Evolutionary conservation across 768 basidiomycete species (phyloP).

Genomic region (Lactarius akahatsu): DNA sequence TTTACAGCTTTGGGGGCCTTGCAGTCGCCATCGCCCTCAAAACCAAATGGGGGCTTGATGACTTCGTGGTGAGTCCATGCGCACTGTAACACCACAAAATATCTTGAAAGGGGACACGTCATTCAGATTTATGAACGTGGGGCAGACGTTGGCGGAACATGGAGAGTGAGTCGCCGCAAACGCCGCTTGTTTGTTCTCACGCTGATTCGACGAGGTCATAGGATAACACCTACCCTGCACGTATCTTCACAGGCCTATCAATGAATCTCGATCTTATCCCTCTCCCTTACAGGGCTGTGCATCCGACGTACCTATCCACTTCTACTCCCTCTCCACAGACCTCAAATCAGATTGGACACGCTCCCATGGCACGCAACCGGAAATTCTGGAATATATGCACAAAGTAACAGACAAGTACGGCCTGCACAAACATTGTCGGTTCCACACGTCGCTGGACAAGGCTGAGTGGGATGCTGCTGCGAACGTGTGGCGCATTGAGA

Average conservation of each 20-base stretch:
- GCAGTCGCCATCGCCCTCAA: conserved; percentile 35
- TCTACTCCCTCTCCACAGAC: conserved; percentile 34
- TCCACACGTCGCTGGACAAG: conserved; percentile 32
- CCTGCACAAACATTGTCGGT: conserved; percentile 30
- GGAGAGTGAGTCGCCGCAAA: conserved; percentile 28
- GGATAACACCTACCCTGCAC: conserved; percentile 32
- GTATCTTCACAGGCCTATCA: background rate
- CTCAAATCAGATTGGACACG: conserved; percentile 33
- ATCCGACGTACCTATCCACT: conserved; percentile 31
- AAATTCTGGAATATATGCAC: conserved; percentile 35
- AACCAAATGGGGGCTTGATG: conserved; percentile 32
- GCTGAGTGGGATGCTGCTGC: conserved; percentile 33
- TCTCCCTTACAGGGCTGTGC: conserved; percentile 30
- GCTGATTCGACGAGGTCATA: background rate
- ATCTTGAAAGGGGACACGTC: background rate
- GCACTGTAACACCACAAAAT: background rate
- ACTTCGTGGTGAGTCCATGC: conserved; percentile 35
- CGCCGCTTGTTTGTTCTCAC: background rate
- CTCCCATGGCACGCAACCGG: conserved; percentile 31
- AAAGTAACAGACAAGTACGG: conserved; percentile 29
- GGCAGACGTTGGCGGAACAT: conserved; percentile 33
- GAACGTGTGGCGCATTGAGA: conserved; percentile 33
- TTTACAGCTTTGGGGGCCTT: conserved; percentile 33
- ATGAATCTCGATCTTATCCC: background rate
- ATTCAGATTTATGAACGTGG: conserved; percentile 37